phyloP scores from a whole-genome alignment of 2,329 filamentous ascomycete species.

The Cladosporium sp. region DNA sequence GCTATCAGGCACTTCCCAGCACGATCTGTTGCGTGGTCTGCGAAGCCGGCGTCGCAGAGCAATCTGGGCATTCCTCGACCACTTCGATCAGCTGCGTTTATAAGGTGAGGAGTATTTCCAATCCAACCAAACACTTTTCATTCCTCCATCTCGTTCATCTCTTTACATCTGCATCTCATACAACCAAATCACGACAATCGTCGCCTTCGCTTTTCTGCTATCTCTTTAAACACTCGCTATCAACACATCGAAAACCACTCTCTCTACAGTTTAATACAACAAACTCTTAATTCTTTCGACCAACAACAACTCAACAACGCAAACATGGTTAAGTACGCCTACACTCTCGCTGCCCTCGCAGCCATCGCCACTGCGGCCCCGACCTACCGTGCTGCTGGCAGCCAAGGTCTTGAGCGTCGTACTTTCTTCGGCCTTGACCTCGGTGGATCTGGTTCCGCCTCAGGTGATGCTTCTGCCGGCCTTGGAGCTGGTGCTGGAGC shows the following conservation, averaged over 20 bases:
- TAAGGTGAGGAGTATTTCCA: background rate
- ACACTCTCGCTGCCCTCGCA: constrained; percentile 6
- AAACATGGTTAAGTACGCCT: constrained; percentile 11
- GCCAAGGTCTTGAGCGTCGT: constrained; percentile 1
- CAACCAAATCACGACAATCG: background rate
- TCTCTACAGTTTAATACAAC: background rate
- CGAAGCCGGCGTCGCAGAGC: background rate
- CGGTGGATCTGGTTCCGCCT: background rate
- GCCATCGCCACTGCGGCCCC: constrained; percentile 7
- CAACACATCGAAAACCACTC: background rate
- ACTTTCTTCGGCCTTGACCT: background rate
- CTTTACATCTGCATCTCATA: background rate
- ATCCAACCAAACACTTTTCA: background rate
- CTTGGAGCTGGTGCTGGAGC: background rate
- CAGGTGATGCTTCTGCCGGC: background rate
- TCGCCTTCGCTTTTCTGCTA: background rate
- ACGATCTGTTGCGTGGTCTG: background rate
- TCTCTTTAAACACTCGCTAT: constrained; percentile 1
- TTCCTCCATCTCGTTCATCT: background rate
- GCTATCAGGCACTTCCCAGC: background rate
- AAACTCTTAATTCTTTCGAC: background rate
- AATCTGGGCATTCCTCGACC: background rate
- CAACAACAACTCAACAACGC: background rate
- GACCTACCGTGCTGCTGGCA: constrained; percentile 10
- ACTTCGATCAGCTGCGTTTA: background rate